Conservation (phyloP, 805 yeast genomes). For the Pichia californica region DNA sequence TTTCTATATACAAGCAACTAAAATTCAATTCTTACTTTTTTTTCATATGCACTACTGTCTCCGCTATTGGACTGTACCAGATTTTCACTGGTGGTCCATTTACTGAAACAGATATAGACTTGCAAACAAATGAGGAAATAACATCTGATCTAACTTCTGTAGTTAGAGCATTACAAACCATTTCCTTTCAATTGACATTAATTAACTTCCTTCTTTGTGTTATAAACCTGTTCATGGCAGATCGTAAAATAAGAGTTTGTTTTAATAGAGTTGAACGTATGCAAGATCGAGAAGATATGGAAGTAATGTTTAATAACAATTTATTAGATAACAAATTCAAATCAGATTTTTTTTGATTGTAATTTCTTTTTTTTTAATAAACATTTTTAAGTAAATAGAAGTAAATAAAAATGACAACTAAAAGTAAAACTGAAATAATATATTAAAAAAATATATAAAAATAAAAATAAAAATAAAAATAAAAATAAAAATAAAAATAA, state of each 20-base stretch:
- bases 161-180: slow-evolving; percentile 18
- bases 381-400: no score
- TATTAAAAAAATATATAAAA: no score
- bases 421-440: no score
- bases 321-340: slow-evolving; percentile 17
- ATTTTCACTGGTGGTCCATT: slow-evolving; percentile 14
- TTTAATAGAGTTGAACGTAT: slow-evolving; percentile 22
- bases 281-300: slow-evolving; percentile 9
- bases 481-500: no score
- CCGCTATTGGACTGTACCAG: slow-evolving; percentile 18
- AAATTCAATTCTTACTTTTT: slow-evolving; percentile 17
- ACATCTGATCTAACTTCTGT: slow-evolving; percentile 7
- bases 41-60: slow-evolving; percentile 15
- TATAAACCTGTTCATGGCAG: slow-evolving; percentile 20
- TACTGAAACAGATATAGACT: not conserved
- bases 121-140: not conserved
- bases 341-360: slow-evolving; percentile 16
- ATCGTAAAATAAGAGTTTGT: slow-evolving; percentile 21
- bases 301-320: not conserved
- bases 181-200: slow-evolving; percentile 18
- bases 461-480: no score
- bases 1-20: slow-evolving; percentile 19
- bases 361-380: no score
- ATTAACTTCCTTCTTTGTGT: slow-evolving; percentile 18
- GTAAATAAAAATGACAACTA: no score